phyloP scores from a whole-genome alignment of 257 asterid genomes.

The Nicotiana tomentosiformis region DNA sequence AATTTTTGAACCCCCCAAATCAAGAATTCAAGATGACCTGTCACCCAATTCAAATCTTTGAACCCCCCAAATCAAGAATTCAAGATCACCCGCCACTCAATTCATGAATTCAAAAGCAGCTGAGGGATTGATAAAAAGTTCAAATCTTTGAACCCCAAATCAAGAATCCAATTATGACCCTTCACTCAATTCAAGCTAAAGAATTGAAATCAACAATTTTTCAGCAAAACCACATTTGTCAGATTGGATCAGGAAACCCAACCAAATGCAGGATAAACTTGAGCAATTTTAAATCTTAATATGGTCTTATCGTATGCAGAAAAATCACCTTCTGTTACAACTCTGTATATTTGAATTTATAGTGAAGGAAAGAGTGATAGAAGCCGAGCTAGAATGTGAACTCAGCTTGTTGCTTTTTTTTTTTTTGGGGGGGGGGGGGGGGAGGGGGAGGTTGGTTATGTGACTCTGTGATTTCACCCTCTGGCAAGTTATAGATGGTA shows the following conservation, averaged over 20 bases:
- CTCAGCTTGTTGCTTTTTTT: constrained; percentile 13
- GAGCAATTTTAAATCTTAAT: neutral
- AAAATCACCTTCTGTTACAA: neutral
- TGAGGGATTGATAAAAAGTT: neutral
- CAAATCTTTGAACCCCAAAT: neutral
- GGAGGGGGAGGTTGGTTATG: neutral
- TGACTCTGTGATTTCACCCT: neutral
- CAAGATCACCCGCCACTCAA: constrained; percentile 11
- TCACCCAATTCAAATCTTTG: constrained; percentile 8
- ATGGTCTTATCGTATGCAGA: neutral
- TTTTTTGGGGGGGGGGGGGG: neutral
- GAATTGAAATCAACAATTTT: neutral
- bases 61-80: constrained; percentile 24
- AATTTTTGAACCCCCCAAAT: constrained; percentile 16
- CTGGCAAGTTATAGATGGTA: neutral
- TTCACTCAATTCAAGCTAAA: neutral
- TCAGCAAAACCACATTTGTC: neutral
- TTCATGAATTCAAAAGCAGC: neutral
- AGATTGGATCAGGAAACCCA: constrained; percentile 14
- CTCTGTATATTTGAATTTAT: neutral
- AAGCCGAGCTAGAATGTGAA: neutral
- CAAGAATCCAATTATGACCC: neutral
- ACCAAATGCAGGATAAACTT: neutral
- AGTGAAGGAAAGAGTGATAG: neutral
- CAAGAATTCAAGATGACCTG: constrained; percentile 11